Evolutionary conservation across 2,329 filamentous ascomycete species (phyloP).

Genomic region (Aspergillus sp.): DNA sequence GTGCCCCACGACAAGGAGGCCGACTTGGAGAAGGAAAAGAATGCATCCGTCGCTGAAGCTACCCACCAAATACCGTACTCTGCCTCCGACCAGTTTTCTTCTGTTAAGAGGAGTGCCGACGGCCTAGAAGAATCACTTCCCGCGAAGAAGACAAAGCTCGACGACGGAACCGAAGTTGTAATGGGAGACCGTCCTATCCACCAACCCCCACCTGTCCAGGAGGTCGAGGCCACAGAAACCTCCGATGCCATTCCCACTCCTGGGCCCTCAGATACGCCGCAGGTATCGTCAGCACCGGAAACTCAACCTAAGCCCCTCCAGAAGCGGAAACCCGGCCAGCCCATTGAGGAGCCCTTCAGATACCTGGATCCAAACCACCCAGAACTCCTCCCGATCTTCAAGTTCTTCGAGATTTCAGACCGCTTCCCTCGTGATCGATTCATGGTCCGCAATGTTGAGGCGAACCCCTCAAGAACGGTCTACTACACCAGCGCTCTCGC

Average conservation of each 20-base stretch:
- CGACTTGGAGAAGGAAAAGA: constrained; percentile 33
- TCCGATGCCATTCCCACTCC: constrained; percentile 25
- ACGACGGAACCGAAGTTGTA: constrained; percentile 38
- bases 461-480: constrained; percentile 86
- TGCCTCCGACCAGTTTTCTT: constrained; percentile 25
- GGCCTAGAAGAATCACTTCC: constrained; percentile 38
- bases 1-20: constrained; percentile 30
- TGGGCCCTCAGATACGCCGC: constrained; percentile 13
- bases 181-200: constrained; percentile 40
- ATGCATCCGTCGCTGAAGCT: constrained; percentile 35
- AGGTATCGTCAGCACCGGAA: constrained; percentile 9
- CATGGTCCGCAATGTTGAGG: constrained; percentile 91
- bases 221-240: constrained; percentile 23
- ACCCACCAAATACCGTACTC: constrained; percentile 35
- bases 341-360: constrained; percentile 90
- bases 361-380: constrained; percentile 74
- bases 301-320: constrained; percentile 18
- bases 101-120: constrained; percentile 35
- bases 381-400: constrained; percentile 73
- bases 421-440: constrained; percentile 89
- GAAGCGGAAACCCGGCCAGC: constrained; percentile 45
- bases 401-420: constrained; percentile 80
- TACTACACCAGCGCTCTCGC: constrained; percentile 91
- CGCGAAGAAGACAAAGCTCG: constrained; percentile 47
- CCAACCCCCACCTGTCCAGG: constrained; percentile 26